A percentile compares a stretch with the other conserved stretches of the same genome.
phyloP scores from a whole-genome alignment of 805 yeast species.

The Tetrapisispora nanseiensis region DNA sequence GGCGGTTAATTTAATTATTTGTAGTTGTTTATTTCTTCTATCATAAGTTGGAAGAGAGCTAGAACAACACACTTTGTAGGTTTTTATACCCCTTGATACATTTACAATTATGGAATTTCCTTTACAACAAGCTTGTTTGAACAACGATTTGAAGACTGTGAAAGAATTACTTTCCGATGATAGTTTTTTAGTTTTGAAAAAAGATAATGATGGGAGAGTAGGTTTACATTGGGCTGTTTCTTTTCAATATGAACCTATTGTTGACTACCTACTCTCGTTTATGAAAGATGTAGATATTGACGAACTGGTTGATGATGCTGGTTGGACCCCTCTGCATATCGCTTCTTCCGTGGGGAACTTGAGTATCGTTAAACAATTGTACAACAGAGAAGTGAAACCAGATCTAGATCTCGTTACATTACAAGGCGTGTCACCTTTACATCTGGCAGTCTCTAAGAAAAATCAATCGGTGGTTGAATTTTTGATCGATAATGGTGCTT shows the following conservation, averaged over 20 bases:
- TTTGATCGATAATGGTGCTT: conserved; percentile 51
- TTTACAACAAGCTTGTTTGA: conserved; percentile 58
- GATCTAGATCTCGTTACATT: conserved; percentile 52
- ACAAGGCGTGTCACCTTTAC: conserved; percentile 68
- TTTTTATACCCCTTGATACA: too few species aligned
- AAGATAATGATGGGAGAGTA: conserved; percentile 68
- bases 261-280: conserved; percentile 31
- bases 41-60: too few species aligned
- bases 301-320: conserved; percentile 58
- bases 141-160: conserved; percentile 45
- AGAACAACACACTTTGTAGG: too few species aligned
- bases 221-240: conserved; percentile 89
- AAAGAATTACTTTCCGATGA: conserved; percentile 39
- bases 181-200: conserved; percentile 36
- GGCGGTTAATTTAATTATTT: too few species aligned
- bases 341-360: conserved; percentile 66
- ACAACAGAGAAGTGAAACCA: conserved; percentile 41
- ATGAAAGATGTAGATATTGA: conserved; percentile 47
- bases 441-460: conserved; percentile 65
- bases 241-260: conserved; percentile 43
- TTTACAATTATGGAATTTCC: conserved; percentile 2
- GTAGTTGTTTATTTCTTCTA: too few species aligned
- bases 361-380: conserved; percentile 41
- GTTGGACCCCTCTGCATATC: conserved; percentile 85
- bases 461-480: conserved; percentile 44